Conservation (phyloP, 306 rosid genomes). For the Malus asiatica region DNA sequence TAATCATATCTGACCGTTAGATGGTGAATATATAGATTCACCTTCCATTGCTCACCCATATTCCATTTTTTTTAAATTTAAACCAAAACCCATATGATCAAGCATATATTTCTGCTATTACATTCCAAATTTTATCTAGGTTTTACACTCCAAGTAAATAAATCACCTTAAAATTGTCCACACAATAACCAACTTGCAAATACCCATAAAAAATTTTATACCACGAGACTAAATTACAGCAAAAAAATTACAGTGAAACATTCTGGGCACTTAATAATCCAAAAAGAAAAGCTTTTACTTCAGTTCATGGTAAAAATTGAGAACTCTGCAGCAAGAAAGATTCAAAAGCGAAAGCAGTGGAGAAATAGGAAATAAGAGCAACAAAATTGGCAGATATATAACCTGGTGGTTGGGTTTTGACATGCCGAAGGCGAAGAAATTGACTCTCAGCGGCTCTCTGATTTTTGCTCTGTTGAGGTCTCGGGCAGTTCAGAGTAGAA, state of each 20-base stretch:
- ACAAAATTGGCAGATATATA: neutral
- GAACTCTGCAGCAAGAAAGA: neutral
- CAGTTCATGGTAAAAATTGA: neutral
- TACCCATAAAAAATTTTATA: neutral
- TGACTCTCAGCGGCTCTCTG: neutral
- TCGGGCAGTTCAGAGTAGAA: neutral
- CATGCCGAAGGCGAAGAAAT: constrained; percentile 5
- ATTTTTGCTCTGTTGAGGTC: neutral
- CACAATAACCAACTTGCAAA: neutral
- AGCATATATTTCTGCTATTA: neutral
- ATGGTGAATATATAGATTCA: neutral
- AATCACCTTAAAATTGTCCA: neutral
- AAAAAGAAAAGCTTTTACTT: neutral
- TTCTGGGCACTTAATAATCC: neutral
- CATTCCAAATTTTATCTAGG: neutral
- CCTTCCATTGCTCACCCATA: neutral
- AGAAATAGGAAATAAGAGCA: neutral
- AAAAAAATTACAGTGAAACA: neutral
- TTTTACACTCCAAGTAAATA: neutral
- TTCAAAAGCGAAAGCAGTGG: neutral
- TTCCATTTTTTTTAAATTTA: neutral
- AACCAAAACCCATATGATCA: neutral
- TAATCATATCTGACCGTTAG: neutral
- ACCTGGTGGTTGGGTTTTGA: constrained; percentile 13
- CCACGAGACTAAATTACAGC: neutral